A percentile compares a stretch with the other conserved stretches of the same genome.
Evolutionary conservation across 2,329 filamentous ascomycete genomes (phyloP).

Genomic region (Pyrenophora seminiperda): DNA sequence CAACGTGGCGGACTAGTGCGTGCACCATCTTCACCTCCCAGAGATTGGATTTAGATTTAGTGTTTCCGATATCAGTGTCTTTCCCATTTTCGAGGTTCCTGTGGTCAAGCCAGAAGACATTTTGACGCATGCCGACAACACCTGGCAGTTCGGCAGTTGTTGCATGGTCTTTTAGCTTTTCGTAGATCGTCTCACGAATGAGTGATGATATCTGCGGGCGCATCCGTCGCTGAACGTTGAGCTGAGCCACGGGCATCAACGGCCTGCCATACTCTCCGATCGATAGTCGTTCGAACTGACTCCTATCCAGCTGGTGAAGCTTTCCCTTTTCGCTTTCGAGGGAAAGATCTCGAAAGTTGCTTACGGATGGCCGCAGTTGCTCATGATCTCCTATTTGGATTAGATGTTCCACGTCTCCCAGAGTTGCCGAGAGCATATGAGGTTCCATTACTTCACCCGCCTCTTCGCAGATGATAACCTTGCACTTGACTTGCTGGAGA

Average conservation of each 20-base stretch:
- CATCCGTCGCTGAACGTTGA: slow-evolving; percentile 70
- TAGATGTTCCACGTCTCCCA: slow-evolving; percentile 64
- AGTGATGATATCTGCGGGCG: slow-evolving; percentile 65
- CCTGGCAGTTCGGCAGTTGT: slow-evolving; percentile 49
- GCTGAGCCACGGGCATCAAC: slow-evolving; percentile 34
- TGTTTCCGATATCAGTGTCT: slow-evolving; percentile 15
- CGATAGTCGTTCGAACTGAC: slow-evolving; percentile 65
- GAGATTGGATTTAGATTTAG: slow-evolving; percentile 59
- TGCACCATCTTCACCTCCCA: slow-evolving; percentile 69
- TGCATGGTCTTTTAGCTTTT: slow-evolving; percentile 58
- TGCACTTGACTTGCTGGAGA: slow-evolving; percentile 57
- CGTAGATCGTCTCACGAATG: slow-evolving; percentile 64
- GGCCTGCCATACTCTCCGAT: slow-evolving; percentile 27
- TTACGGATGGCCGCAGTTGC: slow-evolving; percentile 64
- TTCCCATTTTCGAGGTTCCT: slow-evolving; percentile 50
- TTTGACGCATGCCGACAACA: slow-evolving; percentile 59
- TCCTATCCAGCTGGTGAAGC: slow-evolving; percentile 62
- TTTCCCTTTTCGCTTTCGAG: slow-evolving; percentile 56
- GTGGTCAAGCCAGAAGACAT: slow-evolving; percentile 69
- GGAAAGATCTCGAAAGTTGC: slow-evolving; percentile 59
- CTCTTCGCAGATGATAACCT: slow-evolving; percentile 70
- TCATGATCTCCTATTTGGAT: slow-evolving; percentile 69
- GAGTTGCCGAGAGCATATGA: slow-evolving; percentile 63
- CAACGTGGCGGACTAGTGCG: slow-evolving; percentile 67
- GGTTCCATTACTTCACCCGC: slow-evolving; percentile 71